phyloP scores from a whole-genome alignment of 2,329 filamentous ascomycete species.

The Neoascochyta sp. region DNA sequence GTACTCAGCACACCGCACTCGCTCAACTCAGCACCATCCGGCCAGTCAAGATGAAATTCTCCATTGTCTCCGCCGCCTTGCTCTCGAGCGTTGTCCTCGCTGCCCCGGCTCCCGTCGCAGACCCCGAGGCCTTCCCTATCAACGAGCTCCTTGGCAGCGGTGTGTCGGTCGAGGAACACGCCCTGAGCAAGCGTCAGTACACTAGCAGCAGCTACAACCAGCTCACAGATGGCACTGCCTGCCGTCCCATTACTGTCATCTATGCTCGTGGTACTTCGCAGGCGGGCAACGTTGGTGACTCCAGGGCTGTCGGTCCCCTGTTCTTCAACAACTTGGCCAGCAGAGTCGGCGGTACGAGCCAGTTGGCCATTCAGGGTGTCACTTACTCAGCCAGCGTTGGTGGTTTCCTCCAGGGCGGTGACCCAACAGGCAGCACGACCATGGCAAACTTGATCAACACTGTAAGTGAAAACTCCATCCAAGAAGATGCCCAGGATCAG shows the following conservation, averaged over 20 bases:
- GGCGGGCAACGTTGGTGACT: slow-evolving; percentile 48
- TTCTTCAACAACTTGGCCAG: slow-evolving; percentile 47
- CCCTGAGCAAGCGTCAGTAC: slow-evolving; percentile 16
- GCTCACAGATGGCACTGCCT: slow-evolving; percentile 26
- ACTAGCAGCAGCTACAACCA: slow-evolving; percentile 19
- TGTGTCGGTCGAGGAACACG: slow-evolving; percentile 10
- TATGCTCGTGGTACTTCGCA: slow-evolving; percentile 55
- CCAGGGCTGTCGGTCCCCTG: slow-evolving; percentile 44
- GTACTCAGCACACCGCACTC: no score
- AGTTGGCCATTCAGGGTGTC: slow-evolving; percentile 53
- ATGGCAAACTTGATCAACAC: slow-evolving; percentile 39
- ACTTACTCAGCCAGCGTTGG: slow-evolving; percentile 45
- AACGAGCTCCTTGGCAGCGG: slow-evolving; percentile 6
- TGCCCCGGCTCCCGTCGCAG: slow-evolving; percentile 5
- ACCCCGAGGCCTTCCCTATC: slow-evolving; percentile 10
- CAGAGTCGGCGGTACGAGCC: slow-evolving; percentile 39
- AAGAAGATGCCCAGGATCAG: background rate
- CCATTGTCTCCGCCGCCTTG: slow-evolving; percentile 8
- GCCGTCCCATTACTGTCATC: slow-evolving; percentile 49
- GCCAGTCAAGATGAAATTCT: slow-evolving; percentile 9
- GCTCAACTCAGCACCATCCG: no score
- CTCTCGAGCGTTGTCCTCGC: slow-evolving; percentile 8
- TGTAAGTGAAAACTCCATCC: slow-evolving; percentile 25
- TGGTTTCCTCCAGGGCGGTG: slow-evolving; percentile 48
- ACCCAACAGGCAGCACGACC: slow-evolving; percentile 40